Evolutionary conservation across 1,139 yeast species (phyloP).

Genomic region (Geotrichum reessii): DNA sequence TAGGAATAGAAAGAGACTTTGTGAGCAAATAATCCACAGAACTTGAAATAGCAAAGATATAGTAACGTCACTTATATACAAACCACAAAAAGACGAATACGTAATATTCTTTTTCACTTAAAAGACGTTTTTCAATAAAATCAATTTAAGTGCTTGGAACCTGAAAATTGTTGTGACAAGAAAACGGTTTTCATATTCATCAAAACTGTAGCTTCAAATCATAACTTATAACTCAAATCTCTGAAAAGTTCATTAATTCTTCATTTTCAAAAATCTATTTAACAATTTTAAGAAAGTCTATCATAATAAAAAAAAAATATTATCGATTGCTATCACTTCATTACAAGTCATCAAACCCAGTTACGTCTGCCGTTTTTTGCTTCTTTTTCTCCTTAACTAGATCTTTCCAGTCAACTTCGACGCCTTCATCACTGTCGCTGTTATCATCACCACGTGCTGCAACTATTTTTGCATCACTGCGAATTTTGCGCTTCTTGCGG

Average conservation of each 20-base stretch:
- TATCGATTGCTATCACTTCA: too few relatives aligned
- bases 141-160: too few relatives aligned
- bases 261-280: background rate
- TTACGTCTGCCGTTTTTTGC: slow-evolving; percentile 41
- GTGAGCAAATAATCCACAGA: too few relatives aligned
- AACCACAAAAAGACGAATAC: too few relatives aligned
- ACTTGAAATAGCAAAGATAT: too few relatives aligned
- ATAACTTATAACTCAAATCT: background rate
- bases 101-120: too few relatives aligned
- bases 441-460: slow-evolving; percentile 32
- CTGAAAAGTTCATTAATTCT: background rate
- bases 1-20: too few relatives aligned
- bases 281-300: background rate
- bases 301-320: background rate
- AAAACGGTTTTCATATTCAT: too few relatives aligned
- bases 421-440: slow-evolving; percentile 45
- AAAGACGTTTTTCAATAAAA: too few relatives aligned
- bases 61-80: too few relatives aligned
- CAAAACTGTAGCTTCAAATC: too few relatives aligned
- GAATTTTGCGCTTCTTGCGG: slow-evolving; percentile 56
- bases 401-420: slow-evolving; percentile 82
- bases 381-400: slow-evolving; percentile 60
- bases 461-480: slow-evolving; percentile 49
- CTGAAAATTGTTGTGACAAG: too few relatives aligned
- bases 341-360: slow-evolving; percentile 68